Percentiles rank a stretch among this genome's conserved stretches.
Evolutionary conservation across 345 rosid genomes (phyloP).

Genomic region (Stellera chamaejasme): DNA sequence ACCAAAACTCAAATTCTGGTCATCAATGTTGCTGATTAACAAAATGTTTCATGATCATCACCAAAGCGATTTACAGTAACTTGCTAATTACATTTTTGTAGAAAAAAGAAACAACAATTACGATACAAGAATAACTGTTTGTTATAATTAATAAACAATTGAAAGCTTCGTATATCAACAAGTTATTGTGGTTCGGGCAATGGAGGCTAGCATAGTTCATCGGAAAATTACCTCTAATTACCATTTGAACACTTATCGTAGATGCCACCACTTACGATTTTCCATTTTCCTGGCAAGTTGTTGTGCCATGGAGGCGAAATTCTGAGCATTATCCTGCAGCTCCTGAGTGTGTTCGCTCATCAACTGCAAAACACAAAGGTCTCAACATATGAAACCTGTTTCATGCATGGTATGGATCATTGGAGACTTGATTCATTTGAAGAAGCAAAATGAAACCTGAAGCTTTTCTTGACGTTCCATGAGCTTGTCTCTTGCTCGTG

Average conservation of each 20-base stretch:
- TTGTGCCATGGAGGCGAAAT: slow-evolving; percentile 63
- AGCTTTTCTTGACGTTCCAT: slow-evolving; percentile 70
- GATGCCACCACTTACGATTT: slow-evolving; percentile 83
- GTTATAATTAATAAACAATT: too few species aligned
- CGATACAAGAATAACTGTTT: too few species aligned
- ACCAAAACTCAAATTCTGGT: too few species aligned
- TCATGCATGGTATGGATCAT: background rate
- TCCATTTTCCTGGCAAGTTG: slow-evolving; percentile 88
- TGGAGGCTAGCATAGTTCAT: too few species aligned
- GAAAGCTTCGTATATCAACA: too few species aligned
- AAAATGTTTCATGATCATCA: too few species aligned
- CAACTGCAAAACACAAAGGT: slow-evolving; percentile 29
- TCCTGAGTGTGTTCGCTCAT: slow-evolving; percentile 60
- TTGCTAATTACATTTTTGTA: too few species aligned
- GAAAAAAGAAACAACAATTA: too few species aligned
- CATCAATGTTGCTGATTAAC: too few species aligned
- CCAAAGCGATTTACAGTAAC: too few species aligned
- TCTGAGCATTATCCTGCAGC: slow-evolving; percentile 70
- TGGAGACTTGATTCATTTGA: background rate
- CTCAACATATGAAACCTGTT: background rate
- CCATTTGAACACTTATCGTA: slow-evolving; percentile 19
- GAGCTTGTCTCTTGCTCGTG: slow-evolving; percentile 71
- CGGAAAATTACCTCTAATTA: too few species aligned
- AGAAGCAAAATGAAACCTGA: slow-evolving; percentile 32
- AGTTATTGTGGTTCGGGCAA: too few species aligned